Base-by-base conservation (phyloP, 768 basidiomycete genomes). In the Tricholoma sp. region DNA sequence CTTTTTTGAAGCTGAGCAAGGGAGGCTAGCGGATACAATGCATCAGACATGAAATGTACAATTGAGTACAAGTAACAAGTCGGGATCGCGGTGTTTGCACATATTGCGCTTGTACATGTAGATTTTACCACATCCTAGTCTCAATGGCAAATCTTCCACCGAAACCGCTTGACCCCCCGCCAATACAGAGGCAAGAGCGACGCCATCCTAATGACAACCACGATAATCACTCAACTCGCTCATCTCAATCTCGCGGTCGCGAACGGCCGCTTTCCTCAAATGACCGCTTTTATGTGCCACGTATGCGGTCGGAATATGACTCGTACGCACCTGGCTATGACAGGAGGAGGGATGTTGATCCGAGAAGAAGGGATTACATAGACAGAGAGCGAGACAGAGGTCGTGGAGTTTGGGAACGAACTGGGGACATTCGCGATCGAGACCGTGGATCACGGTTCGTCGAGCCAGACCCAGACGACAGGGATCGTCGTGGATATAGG, bases 21-120 rank as follows among this genome's bases (percentile, higher is more conserved):
- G 1, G 91, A 89, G 2, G 95, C 95, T 47, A 98, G 77, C 4
- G 95, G 94, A 66, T 92, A 84, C 55, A 91, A 76, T 50, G 76
- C 74, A 31, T 78, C 70, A 1, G 76, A 71, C 80, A 83, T 81
- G 44, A 42, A 18, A 42, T 24, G 24, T 3, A 17, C 20, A 44
- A 33, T n/a, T n/a, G n/a, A n/a, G n/a, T n/a, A 6, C 20, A 51
- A 31, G 28, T n/a, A n/a, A n/a, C n/a, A 44, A 24, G 24, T 24
- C n/a, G n/a, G n/a, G n/a, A n/a, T 24, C 24, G 51, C 28, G 10
- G 29, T 57, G 49, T 63, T 61, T 63, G 47, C 48, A 18, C 4
- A 28, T 64, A 42, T 64, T 64, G 52, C 17, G 12, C 12, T 15
- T 4, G 18, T 37, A 13, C n/a, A 37, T 37, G 15, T 24, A 24